Conservation (phyloP, 129 eudicot genomes). For the Escallonia rubra region DNA sequence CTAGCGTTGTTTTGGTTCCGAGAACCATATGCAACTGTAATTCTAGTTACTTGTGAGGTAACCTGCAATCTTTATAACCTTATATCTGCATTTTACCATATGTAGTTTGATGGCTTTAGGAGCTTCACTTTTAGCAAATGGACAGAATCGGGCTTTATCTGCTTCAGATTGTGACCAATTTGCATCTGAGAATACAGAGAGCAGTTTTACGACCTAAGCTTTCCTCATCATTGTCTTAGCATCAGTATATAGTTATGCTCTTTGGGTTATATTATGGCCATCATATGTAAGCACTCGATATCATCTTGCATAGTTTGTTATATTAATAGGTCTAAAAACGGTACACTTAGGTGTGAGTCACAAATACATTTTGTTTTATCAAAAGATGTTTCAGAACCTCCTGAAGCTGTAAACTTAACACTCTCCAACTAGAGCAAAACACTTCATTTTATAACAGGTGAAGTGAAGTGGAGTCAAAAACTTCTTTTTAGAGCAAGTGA, state of each 20-base stretch:
- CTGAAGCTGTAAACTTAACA: not conserved
- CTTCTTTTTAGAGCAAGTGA: too few species aligned
- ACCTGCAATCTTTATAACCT: slow-evolving; percentile 9
- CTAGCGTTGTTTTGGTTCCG: slow-evolving; percentile 81
- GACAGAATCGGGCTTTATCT: too few species aligned
- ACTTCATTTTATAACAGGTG: not conserved
- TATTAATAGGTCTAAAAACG: not conserved
- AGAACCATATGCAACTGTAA: slow-evolving; percentile 89
- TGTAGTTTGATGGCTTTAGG: too few species aligned
- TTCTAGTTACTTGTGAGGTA: slow-evolving; percentile 94
- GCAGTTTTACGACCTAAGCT: not conserved
- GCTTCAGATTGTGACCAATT: not conserved
- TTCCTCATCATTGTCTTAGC: not conserved
- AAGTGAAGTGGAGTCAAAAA: too few species aligned
- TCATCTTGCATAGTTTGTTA: not conserved
- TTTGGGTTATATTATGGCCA: not conserved
- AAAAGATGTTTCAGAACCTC: not conserved
- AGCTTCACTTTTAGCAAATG: too few species aligned
- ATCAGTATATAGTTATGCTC: not conserved
- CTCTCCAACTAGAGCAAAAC: not conserved
- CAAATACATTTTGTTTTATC: not conserved
- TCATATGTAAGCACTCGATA: not conserved
- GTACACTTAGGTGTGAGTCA: too few species aligned
- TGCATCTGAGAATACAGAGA: too few species aligned
- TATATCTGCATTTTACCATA: not conserved